Base-by-base conservation (phyloP, 176 grass and related monocot genomes). In the Cymbopogon citratus region DNA sequence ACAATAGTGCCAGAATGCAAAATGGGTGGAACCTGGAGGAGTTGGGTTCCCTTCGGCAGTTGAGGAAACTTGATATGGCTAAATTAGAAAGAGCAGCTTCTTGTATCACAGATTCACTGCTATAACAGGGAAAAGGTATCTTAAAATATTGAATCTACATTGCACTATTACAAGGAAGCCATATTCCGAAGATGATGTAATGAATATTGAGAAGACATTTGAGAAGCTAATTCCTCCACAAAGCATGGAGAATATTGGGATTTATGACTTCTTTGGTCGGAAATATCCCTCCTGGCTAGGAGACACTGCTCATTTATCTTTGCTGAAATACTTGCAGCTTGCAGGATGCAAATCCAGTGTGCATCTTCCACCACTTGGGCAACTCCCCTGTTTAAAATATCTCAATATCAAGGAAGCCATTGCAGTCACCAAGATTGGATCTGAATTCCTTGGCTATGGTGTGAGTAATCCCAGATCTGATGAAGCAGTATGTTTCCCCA, bases 181-280 rank as follows among this genome's bases (percentile, higher is more conserved):
- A n/a, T 83, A 71, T 29, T 41, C 64, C 14, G 12, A 84, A 6
- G 21, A 68, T 14, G 29, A 66, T 24, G 19, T 79, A 38, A 16
- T 16, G 0, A 88, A 73, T 1, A 78, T 79, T 23, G 80, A 84
- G 28, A 60, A n/a, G 3, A 27, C 34, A 5, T 87, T 82, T 78
- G 79, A 83, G 62, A 15, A 33, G 25, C 19, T 83, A 70, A 14
- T 41, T 7, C 79, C 79, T 65, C 49, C 38, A 40, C 38, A 40
- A 8, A 40, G 8, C 38, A 9, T 40, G 6, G 38, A 40, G 10
- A 40, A 6, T 9, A 7, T 40, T 8, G 8, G 38, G 38, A 40
- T 40, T 40, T 40, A 40, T 6, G 5, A 40, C 6, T 40, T 40
- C 38, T 52, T 52, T 52, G 49, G 18, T 2, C 1, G 0, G 6